phyloP scores from a whole-genome alignment of 768 basidiomycete genomes.

The Sarcodon sp. region DNA sequence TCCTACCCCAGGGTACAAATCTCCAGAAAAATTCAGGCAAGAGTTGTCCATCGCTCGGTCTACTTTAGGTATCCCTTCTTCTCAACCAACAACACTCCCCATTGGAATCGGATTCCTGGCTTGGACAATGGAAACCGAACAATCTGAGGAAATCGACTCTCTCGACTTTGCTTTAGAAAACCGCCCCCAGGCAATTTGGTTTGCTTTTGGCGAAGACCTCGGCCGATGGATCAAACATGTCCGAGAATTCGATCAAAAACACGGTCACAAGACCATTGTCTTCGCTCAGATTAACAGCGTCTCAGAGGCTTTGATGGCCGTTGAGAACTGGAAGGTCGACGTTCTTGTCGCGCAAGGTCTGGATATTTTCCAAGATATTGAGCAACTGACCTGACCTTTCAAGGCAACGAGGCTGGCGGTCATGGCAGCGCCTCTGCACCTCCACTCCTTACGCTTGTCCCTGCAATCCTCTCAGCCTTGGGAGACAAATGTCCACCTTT shows the following conservation, averaged over 20 bases:
- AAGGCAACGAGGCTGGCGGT: constrained; percentile 74
- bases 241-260: constrained; percentile 37
- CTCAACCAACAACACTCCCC: constrained; percentile 22
- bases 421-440: constrained; percentile 49
- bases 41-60: constrained; percentile 44
- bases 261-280: constrained; percentile 32
- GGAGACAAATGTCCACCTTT: constrained; percentile 32
- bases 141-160: constrained; percentile 23
- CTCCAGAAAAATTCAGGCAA: constrained; percentile 26
- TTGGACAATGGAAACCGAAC: constrained; percentile 52
- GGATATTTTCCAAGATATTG: not conserved
- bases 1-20: constrained; percentile 29
- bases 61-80: constrained; percentile 17
- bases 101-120: constrained; percentile 68
- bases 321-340: constrained; percentile 60
- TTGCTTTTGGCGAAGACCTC: constrained; percentile 54
- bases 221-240: constrained; percentile 48
- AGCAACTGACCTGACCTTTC: not conserved
- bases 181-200: constrained; percentile 56
- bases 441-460: constrained; percentile 48
- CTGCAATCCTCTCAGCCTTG: constrained; percentile 34
- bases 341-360: constrained; percentile 70
- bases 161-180: constrained; percentile 39
- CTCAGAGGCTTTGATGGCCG: constrained; percentile 44
- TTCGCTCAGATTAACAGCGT: constrained; percentile 56